Conservation (phyloP, 768 basidiomycete species). For the Calvatia gigantea region DNA sequence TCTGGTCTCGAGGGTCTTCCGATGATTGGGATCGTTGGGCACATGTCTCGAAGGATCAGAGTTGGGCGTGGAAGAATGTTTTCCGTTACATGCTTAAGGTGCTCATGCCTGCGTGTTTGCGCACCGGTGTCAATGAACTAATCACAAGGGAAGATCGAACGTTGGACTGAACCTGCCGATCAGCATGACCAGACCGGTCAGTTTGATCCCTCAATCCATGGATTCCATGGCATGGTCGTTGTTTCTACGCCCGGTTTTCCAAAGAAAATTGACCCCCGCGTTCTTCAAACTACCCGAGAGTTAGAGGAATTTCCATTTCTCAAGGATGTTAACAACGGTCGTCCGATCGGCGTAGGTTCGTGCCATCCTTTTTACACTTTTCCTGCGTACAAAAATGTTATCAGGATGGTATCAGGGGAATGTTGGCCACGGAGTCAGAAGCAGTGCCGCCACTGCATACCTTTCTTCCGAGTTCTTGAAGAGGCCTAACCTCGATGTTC, state of each 20-base stretch:
- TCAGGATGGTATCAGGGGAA: conserved; percentile 22
- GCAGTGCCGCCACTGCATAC: conserved; percentile 15
- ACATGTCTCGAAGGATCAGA: conserved; percentile 35
- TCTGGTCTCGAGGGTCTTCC: conserved; percentile 28
- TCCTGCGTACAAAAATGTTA: background rate
- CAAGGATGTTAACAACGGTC: conserved; percentile 4
- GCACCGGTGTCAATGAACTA: background rate
- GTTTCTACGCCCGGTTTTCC: conserved; percentile 16
- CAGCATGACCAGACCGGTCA: conserved; percentile 17
- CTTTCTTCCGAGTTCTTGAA: conserved; percentile 17
- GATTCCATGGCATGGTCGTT: conserved; percentile 16
- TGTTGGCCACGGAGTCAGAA: conserved; percentile 16
- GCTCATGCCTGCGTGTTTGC: background rate
- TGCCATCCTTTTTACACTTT: background rate
- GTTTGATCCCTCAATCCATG: conserved; percentile 18
- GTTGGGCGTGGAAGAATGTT: conserved; percentile 39
- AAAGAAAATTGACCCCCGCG: conserved; percentile 17
- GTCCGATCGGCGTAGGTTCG: conserved; percentile 14
- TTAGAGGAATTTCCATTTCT: conserved; percentile 13
- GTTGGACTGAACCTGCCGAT: conserved; percentile 17
- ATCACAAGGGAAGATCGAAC: conserved; percentile 12
- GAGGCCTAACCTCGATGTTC: conserved; percentile 22
- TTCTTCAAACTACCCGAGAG: conserved; percentile 17
- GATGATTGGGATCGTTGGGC: conserved; percentile 56
- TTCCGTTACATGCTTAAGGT: conserved; percentile 27